Evolutionary conservation across 23 red algal genomes (phyloP).

Genomic region (Gracilaria gracilis): DNA sequence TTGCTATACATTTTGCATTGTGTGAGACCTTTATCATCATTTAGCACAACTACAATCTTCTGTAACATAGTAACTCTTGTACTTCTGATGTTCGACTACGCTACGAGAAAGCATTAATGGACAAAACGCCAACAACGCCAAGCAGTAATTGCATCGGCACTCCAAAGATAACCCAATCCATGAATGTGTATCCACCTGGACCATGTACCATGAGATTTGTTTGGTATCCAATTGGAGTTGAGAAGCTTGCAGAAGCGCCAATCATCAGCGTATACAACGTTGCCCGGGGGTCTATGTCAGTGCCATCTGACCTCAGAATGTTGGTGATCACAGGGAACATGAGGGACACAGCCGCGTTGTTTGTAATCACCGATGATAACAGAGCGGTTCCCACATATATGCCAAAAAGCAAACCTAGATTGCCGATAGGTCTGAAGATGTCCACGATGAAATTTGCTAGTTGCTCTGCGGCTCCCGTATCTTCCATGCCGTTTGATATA

Average conservation of each 20-base stretch:
- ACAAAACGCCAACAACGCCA: constrained; percentile 54
- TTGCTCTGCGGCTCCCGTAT: constrained; percentile 77
- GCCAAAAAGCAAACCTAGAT: constrained; percentile 87
- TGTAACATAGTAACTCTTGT: not conserved
- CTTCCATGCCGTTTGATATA: constrained; percentile 78
- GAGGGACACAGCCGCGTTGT: constrained; percentile 89
- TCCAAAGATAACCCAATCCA: constrained; percentile 91
- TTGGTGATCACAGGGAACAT: constrained; percentile 84
- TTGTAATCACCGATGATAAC: constrained; percentile 84
- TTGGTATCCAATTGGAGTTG: constrained; percentile 87
- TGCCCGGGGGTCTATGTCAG: not conserved
- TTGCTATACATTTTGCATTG: not conserved
- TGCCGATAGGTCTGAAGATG: constrained; percentile 67
- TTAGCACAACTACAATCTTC: not conserved
- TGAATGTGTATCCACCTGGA: constrained; percentile 87
- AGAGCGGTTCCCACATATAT: constrained; percentile 90
- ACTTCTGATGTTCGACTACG: too few relatives aligned
- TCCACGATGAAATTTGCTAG: constrained; percentile 83
- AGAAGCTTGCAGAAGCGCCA: constrained; percentile 80
- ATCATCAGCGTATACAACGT: constrained; percentile 86
- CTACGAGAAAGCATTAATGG: constrained; percentile 65
- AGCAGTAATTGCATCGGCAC: constrained; percentile 80
- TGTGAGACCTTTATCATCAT: not conserved
- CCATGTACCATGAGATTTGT: constrained; percentile 98
- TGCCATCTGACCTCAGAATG: constrained; percentile 47